A percentile compares a stretch with the other conserved stretches of the same genome.
Conservation (phyloP, 345 rosid genomes). For the Gossypium sturtianum region DNA sequence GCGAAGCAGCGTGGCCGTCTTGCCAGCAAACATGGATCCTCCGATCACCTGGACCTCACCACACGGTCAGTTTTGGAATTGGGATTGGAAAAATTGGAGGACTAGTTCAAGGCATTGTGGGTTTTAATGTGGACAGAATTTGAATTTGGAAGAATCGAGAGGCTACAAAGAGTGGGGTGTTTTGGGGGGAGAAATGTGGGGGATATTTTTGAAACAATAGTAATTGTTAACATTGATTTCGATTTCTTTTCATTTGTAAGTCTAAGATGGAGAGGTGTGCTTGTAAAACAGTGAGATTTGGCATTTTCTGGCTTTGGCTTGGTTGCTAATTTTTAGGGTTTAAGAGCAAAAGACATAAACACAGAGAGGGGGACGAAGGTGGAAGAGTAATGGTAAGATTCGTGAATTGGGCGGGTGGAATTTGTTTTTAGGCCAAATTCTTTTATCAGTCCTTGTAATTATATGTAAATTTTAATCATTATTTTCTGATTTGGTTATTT, state of each 20-base stretch:
- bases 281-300: not conserved
- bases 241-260: not conserved
- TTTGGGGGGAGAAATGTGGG: conserved; percentile 31
- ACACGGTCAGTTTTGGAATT: conserved; percentile 21
- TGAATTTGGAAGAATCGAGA: conserved; percentile 12
- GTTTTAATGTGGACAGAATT: conserved; percentile 15
- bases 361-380: too few relatives aligned
- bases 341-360: not conserved
- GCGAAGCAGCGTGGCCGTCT: conserved; percentile 67
- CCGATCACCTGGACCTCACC: conserved; percentile 79
- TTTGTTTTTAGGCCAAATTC: too few relatives aligned
- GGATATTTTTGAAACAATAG: conserved; percentile 27
- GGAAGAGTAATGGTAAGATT: too few relatives aligned
- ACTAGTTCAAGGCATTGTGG: conserved; percentile 13
- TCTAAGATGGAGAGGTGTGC: not conserved
- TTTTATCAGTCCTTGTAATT: too few relatives aligned
- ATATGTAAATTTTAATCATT: too few relatives aligned
- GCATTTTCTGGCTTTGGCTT: conserved; percentile 7
- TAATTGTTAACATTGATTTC: conserved; percentile 19
- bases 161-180: conserved; percentile 12
- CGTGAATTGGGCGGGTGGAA: too few relatives aligned
- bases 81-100: conserved; percentile 14
- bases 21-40: conserved; percentile 71
- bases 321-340: conserved; percentile 4
- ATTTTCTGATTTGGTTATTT: too few relatives aligned